A percentile compares a stretch with the other conserved stretches of the same genome.
These are phyloP conservation scores for Globisporangium sylvaticum DNA, from an alignment of 352 stramenopile genomes.

Conservation along the genomic window DNA sequence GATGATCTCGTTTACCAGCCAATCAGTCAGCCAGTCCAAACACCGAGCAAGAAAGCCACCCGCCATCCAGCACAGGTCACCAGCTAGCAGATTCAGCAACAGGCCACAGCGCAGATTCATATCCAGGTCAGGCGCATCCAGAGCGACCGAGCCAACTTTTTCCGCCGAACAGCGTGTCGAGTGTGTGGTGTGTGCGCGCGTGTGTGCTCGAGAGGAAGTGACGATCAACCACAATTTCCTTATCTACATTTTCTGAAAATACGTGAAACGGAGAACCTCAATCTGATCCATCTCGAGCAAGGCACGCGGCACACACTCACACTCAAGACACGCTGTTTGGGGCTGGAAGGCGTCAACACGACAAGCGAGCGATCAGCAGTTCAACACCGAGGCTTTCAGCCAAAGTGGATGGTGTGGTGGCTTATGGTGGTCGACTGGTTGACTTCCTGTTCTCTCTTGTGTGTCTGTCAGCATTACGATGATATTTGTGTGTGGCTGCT, in stretches of 20 bases:
- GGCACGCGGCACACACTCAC: background rate
- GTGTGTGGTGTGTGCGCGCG: slow-evolving; percentile 2
- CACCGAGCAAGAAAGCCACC: background rate
- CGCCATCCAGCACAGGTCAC: background rate
- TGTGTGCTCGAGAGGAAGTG: slow-evolving; percentile 41
- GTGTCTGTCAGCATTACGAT: background rate
- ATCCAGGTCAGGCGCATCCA: background rate
- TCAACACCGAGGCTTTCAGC: background rate
- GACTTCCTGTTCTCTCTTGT: background rate
- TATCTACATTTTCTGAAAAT: slow-evolving; percentile 69
- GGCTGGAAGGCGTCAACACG: background rate
- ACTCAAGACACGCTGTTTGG: background rate
- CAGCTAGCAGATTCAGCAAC: background rate
- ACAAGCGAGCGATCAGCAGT: background rate
- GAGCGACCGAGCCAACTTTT: background rate
- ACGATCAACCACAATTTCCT: slow-evolving; percentile 56
- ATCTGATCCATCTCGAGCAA: slow-evolving; percentile 31
- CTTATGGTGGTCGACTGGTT: background rate
- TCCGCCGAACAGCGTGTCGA: background rate
- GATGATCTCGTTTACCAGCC: slow-evolving; percentile 2
- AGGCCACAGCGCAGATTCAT: background rate
- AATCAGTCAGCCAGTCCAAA: background rate
- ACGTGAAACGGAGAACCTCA: slow-evolving; percentile 23
- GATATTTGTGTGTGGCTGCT: background rate
- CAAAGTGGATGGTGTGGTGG: background rate